phyloP scores from a whole-genome alignment of 495 filamentous ascomycete species.

The Penicillium fimorum region DNA sequence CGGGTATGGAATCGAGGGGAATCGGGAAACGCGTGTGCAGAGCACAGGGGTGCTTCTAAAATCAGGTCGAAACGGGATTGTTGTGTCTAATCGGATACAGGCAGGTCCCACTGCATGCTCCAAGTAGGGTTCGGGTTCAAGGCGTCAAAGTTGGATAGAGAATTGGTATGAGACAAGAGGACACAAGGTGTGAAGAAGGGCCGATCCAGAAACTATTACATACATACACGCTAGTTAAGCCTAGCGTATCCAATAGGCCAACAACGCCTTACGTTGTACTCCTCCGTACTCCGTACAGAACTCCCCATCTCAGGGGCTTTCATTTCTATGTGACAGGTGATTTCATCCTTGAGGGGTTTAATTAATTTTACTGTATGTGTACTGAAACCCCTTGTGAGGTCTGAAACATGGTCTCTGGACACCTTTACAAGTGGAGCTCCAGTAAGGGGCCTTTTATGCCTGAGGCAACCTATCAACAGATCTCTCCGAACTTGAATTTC shows the following conservation, averaged over 20 bases:
- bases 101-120: slow-evolving; percentile 14
- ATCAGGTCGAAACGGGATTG: slow-evolving; percentile 5
- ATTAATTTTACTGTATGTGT: not conserved
- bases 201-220: slow-evolving; percentile 22
- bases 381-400: slow-evolving; percentile 1
- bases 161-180: slow-evolving; percentile 13
- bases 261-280: slow-evolving; percentile 14
- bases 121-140: slow-evolving; percentile 7
- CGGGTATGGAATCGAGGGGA: slow-evolving; percentile 17
- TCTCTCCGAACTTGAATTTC: not conserved
- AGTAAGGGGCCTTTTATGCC: not conserved
- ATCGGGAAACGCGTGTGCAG: slow-evolving; percentile 17
- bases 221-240: slow-evolving; percentile 24
- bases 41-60: slow-evolving; percentile 16
- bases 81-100: slow-evolving; percentile 8
- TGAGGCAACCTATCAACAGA: not conserved
- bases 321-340: slow-evolving; percentile 1
- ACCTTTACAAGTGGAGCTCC: not conserved
- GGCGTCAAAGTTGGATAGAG: slow-evolving; percentile 15
- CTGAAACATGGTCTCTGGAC: not conserved
- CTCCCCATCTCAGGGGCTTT: slow-evolving; percentile 16
- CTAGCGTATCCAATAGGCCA: slow-evolving; percentile 27
- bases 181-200: slow-evolving; percentile 21
- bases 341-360: not conserved
- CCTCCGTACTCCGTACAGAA: slow-evolving; percentile 8